Evolutionary conservation across 2,329 filamentous ascomycete genomes (phyloP), one percentile per base, ranked within the genome.

Genomic region (Fusarium succisae): DNA sequence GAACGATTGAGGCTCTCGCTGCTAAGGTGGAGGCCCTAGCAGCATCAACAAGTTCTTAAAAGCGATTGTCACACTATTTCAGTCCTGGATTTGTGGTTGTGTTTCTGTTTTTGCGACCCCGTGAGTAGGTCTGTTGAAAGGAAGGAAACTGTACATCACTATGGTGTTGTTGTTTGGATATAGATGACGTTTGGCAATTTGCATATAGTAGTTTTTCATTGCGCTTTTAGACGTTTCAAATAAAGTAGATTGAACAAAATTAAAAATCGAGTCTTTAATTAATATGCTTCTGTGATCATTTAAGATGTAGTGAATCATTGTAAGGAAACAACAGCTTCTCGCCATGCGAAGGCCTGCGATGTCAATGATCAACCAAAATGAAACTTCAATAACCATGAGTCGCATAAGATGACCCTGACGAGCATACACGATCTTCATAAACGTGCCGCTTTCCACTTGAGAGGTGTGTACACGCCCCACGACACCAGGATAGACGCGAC

Each of bases 21-120:
- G 76, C 79, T 9, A 81, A 84, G 74, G 76, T 83, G 8, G 81
- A 84, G 66, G 72, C 78, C 59, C 78, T 82, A 15, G 79, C 78
- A 32, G 80, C 80, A 20, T 70, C 65, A 15, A 58, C 59, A 38
- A 63, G 37, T 38, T 63, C 41, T 48, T 68, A 44, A 54, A 67
- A 58, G 37, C 17, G 30, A 24, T 32, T 41, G 26, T 14, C 20
- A 50, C 32, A 14, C 41, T 58, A 59, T 26, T 18, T 51, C 47
- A 12, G 50, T 39, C 17, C 24, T 51, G 30, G 57, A 58, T 53
- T 43, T 70, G 51, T 30, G 53, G 39, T 53, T n/a, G 15, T 35
- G 47, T 38, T 47, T 35, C 41, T 63, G 48, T 38, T 57, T 54
- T 51, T 63, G 28, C 47, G 61, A n/a, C 32, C 45, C 26, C 44